Percentiles rank a stretch among this genome's conserved stretches.
Evolutionary conservation across 257 asterid genomes (phyloP).

Genomic region (Coffea eugenioides): DNA sequence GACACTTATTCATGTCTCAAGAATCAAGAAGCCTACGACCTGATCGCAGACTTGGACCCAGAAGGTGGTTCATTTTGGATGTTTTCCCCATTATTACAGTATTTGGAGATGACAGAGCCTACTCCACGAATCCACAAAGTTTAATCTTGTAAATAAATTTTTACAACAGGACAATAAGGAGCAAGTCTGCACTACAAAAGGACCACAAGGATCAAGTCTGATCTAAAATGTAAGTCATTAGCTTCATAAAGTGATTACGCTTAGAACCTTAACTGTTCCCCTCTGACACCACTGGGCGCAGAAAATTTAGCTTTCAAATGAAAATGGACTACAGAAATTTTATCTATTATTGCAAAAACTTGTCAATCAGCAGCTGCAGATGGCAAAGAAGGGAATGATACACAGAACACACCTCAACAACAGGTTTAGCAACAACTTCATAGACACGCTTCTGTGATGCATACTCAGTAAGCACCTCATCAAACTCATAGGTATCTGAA

Average conservation of each 20-base stretch:
- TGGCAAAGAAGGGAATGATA: not conserved
- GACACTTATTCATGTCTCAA: not conserved
- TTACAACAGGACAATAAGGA: not conserved
- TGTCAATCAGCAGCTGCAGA: not conserved
- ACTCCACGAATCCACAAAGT: not conserved
- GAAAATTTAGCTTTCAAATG: not conserved
- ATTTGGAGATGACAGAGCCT: not conserved
- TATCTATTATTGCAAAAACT: not conserved
- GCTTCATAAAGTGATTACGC: not conserved
- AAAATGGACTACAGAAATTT: not conserved
- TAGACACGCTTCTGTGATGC: constrained; percentile 98
- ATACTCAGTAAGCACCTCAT: constrained; percentile 89
- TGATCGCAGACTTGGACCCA: not conserved
- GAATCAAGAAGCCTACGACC: not conserved
- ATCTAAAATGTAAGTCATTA: not conserved
- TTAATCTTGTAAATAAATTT: not conserved
- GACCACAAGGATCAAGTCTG: not conserved
- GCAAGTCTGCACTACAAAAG: too few species aligned
- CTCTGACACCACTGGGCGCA: not conserved
- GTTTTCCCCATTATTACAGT: not conserved
- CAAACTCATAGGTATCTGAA: constrained; percentile 94
- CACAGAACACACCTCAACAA: constrained; percentile 74
- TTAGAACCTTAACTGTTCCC: not conserved
- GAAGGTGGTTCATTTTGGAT: not conserved
- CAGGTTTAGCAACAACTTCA: constrained; percentile 99